Percentiles rank a stretch among this genome's conserved stretches.
Evolutionary conservation across 2,329 filamentous ascomycete genomes (phyloP).

Genomic region (Trichoderma guizhouense): DNA sequence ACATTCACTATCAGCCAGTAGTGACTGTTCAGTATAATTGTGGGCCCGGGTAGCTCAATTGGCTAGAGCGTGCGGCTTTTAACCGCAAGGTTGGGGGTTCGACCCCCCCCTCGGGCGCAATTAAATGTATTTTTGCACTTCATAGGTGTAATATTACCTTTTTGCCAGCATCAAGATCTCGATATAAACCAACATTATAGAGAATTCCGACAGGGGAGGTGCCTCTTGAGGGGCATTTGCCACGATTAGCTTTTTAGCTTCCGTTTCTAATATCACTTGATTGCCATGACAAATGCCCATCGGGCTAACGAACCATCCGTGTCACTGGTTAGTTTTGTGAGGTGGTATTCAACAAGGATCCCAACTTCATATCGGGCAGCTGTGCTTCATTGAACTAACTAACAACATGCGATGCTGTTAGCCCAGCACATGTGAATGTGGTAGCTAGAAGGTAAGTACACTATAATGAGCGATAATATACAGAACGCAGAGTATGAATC

Average conservation of each 20-base stretch:
- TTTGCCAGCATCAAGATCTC: background rate
- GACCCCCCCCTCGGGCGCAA: conserved; percentile 32
- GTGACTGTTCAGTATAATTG: background rate
- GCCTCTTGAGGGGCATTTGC: background rate
- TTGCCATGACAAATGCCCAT: background rate
- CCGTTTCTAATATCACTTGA: background rate
- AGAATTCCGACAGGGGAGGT: background rate
- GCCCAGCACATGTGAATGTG: background rate
- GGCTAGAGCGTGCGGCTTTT: conserved; percentile 35
- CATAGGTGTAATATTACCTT: background rate
- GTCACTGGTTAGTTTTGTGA: background rate
- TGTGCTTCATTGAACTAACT: background rate
- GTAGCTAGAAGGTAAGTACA: background rate
- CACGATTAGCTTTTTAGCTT: background rate
- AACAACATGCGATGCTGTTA: background rate
- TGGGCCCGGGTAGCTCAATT: conserved; percentile 33
- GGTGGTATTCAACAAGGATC: background rate
- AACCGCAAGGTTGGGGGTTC: conserved; percentile 35
- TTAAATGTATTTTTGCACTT: background rate
- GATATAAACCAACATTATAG: background rate
- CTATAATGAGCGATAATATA: background rate
- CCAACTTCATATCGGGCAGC: background rate
- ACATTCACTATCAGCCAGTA: background rate
- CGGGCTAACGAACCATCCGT: background rate
- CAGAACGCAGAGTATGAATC: background rate